Base-by-base conservation (phyloP, 73 alveolate genomes). In the Uronychia binucleata region DNA sequence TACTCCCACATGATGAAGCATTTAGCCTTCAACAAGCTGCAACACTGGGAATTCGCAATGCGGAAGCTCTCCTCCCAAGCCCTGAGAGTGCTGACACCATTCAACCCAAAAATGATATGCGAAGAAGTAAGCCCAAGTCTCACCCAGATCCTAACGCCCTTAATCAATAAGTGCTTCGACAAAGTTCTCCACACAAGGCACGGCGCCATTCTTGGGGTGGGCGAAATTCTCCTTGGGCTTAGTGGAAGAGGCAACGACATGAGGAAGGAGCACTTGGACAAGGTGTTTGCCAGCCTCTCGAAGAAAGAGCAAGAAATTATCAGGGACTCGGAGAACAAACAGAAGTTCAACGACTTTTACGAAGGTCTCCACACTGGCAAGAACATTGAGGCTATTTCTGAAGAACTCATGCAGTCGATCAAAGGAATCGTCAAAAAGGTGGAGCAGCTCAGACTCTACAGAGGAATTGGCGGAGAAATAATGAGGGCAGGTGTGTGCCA, bases 401-500 rank as follows among this genome's bases (percentile, higher is more conserved):
- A 93, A 19, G 96, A 91, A 32, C 78, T 85, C 77, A 85, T 91
- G 86, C 77, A 84, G 28, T 81, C 74, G 32, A 78, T 97, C 57
- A 84, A 92, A 31, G 89, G 81, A 31, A 86, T 97, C 79, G 90
- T 94, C 79, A 85, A 87, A 30, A 60, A 81, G 74, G 91, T 98
- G 26, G 99, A 98, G 78, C 89, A 97, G 67, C 83, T 86, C 30
- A 90, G 94, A 84, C 95, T 97, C 60, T 96, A 93, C 84, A 94
- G 98, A 95, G 99, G 99, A 26, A 96, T 96, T 88, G 99, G 99
- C 29, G 99, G 99, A 77, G 99, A 97, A 86, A 89, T 96, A 33
- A 96, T 97, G 97, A 91, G 99, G 84, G 92, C 91, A 57, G 98
- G 98, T 0, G 99, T 96, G 19, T 92, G 98, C 80, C 95, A 98